Conservation (phyloP, 805 yeast species). For the Candida tallmaniae region DNA sequence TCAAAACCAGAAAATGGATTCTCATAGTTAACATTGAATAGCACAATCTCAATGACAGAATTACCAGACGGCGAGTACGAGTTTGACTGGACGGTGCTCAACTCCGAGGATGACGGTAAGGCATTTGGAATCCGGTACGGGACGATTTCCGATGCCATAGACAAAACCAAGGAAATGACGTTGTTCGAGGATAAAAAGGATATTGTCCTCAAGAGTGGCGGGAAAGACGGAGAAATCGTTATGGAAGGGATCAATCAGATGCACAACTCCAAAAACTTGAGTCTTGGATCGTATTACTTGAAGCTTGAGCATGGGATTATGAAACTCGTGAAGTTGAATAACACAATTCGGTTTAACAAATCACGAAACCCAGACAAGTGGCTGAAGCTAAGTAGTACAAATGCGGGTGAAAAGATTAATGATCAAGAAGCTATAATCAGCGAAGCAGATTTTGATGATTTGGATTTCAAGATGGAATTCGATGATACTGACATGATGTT, state of each 20-base stretch:
- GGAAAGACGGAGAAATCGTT: slow-evolving; percentile 21
- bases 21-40: too few relatives aligned
- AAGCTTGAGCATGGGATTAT: slow-evolving; percentile 14
- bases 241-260: slow-evolving; percentile 38
- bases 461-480: slow-evolving; percentile 14
- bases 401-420: slow-evolving; percentile 6
- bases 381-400: too few relatives aligned
- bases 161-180: slow-evolving; percentile 26
- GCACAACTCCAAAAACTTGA: slow-evolving; percentile 13
- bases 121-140: slow-evolving; percentile 34
- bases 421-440: slow-evolving; percentile 17
- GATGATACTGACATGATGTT: slow-evolving; percentile 10
- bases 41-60: too few relatives aligned
- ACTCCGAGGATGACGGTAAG: not conserved
- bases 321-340: slow-evolving; percentile 22
- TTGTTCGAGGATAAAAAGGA: slow-evolving; percentile 32
- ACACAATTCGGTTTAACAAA: slow-evolving; percentile 33
- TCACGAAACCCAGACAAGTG: slow-evolving; percentile 31
- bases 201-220: slow-evolving; percentile 21
- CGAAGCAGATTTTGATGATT: slow-evolving; percentile 37
- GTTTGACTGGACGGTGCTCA: slow-evolving; percentile 26
- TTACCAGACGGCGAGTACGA: slow-evolving; percentile 42
- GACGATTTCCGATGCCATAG: slow-evolving; percentile 38
- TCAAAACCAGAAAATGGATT: too few relatives aligned
- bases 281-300: slow-evolving; percentile 27